Evolutionary conservation across 306 rosid genomes (phyloP).

Genomic region (Malus sylvestris): DNA sequence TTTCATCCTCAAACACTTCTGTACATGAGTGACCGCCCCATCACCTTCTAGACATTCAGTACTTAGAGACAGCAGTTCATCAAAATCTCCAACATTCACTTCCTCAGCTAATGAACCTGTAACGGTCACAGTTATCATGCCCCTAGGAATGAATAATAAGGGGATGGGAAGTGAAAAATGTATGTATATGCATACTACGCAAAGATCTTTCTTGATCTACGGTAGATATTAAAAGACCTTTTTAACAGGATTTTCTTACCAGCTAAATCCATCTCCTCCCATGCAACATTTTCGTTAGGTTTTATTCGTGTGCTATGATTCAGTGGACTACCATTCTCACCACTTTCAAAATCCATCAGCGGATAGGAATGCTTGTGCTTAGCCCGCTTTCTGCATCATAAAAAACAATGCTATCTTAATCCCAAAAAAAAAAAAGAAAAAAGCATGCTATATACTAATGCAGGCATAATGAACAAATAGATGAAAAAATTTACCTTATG

Average conservation of each 20-base stretch:
- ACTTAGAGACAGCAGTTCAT: slow-evolving; percentile 42
- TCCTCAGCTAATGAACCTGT: slow-evolving; percentile 41
- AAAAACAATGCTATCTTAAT: slow-evolving; percentile 15
- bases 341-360: slow-evolving; percentile 13
- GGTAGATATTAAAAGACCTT: neutral
- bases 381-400: slow-evolving; percentile 40
- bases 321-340: slow-evolving; percentile 27
- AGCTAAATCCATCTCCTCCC: slow-evolving; percentile 27
- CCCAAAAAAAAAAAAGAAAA: slow-evolving; percentile 14
- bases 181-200: neutral
- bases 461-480: neutral
- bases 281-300: slow-evolving; percentile 15
- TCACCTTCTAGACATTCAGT: slow-evolving; percentile 61
- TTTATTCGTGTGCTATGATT: slow-evolving; percentile 21
- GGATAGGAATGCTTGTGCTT: slow-evolving; percentile 58
- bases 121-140: slow-evolving; percentile 1
- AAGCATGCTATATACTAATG: neutral
- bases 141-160: neutral
- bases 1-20: slow-evolving; percentile 63
- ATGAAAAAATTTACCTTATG: neutral
- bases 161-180: neutral
- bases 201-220: neutral
- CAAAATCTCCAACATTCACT: slow-evolving; percentile 41
- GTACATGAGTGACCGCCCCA: slow-evolving; percentile 41
- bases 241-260: slow-evolving; percentile 30